A percentile compares a stretch with the other conserved stretches of the same genome.
Conservation (phyloP, 306 rosid genomes). For the Hippophae rhamnoides region DNA sequence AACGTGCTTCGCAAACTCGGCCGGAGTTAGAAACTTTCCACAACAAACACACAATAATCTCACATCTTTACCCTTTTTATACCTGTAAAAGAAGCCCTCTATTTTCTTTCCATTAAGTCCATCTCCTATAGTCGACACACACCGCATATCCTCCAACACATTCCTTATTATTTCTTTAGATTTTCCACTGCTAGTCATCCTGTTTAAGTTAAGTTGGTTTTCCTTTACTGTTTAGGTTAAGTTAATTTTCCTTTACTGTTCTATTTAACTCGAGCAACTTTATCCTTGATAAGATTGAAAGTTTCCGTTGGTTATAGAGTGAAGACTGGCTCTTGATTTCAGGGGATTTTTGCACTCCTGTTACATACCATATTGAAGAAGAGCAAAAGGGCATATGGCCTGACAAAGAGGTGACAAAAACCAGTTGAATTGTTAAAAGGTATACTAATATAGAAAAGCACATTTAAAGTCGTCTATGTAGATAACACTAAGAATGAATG, state of each 20-base stretch:
- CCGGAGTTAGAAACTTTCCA: constrained; percentile 60
- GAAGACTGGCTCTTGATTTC: constrained; percentile 29
- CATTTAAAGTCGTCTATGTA: too few relatives aligned
- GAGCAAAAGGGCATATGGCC: neutral
- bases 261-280: constrained; percentile 7
- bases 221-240: neutral
- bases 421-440: too few relatives aligned
- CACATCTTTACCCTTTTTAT: constrained; percentile 63
- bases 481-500: too few relatives aligned
- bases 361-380: neutral
- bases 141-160: constrained; percentile 54
- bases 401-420: neutral
- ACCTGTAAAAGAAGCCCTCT: constrained; percentile 69
- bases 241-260: constrained; percentile 2
- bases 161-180: constrained; percentile 31
- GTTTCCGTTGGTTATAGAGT: constrained; percentile 22
- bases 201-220: neutral
- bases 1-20: constrained; percentile 69
- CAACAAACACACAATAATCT: constrained; percentile 70
- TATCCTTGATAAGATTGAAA: neutral
- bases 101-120: constrained; percentile 59
- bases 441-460: too few relatives aligned
- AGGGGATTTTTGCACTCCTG: constrained; percentile 13
- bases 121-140: constrained; percentile 46
- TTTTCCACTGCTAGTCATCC: neutral